phyloP scores from a whole-genome alignment of 768 basidiomycete species.

The Megacollybia marginata region DNA sequence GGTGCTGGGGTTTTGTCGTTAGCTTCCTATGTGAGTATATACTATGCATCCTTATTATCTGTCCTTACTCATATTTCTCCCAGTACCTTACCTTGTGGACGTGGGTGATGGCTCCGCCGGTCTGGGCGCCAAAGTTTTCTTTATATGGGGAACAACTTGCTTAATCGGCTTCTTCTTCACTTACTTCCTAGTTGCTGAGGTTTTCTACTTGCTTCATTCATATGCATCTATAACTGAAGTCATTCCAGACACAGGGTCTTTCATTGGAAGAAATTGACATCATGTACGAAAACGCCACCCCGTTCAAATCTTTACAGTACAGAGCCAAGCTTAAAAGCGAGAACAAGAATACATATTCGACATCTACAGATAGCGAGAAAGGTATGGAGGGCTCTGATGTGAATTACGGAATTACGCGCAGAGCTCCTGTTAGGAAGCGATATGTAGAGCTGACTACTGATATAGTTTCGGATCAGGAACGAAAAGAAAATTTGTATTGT shows the following conservation, averaged over 20 bases:
- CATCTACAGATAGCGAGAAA: too few species aligned
- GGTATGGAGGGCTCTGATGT: too few species aligned
- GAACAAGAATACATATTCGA: not conserved
- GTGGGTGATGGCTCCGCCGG: slow-evolving; percentile 34
- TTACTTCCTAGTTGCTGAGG: slow-evolving; percentile 75
- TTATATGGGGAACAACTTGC: slow-evolving; percentile 73
- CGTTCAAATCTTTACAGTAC: slow-evolving; percentile 39
- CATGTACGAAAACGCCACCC: slow-evolving; percentile 63
- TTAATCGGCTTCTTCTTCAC: slow-evolving; percentile 66
- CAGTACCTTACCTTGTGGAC: slow-evolving; percentile 45
- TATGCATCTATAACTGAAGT: not conserved
- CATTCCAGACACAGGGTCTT: slow-evolving; percentile 58
- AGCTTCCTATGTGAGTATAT: too few species aligned
- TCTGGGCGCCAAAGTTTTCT: slow-evolving; percentile 74
- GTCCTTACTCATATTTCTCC: slow-evolving; percentile 5
- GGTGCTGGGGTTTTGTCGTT: too few species aligned
- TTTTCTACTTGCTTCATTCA: slow-evolving; percentile 10
- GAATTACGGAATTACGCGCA: too few species aligned
- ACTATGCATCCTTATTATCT: too few species aligned
- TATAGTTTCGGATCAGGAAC: too few species aligned
- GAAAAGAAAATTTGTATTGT: too few species aligned
- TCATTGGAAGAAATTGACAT: slow-evolving; percentile 81
- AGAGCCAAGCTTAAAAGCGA: slow-evolving; percentile 21
- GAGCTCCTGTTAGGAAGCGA: too few species aligned
- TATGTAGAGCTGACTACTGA: too few species aligned